Evolutionary conservation across 805 yeast species (phyloP), one percentile per base, ranked within the genome.

Genomic region (Brettanomyces sp.): DNA sequence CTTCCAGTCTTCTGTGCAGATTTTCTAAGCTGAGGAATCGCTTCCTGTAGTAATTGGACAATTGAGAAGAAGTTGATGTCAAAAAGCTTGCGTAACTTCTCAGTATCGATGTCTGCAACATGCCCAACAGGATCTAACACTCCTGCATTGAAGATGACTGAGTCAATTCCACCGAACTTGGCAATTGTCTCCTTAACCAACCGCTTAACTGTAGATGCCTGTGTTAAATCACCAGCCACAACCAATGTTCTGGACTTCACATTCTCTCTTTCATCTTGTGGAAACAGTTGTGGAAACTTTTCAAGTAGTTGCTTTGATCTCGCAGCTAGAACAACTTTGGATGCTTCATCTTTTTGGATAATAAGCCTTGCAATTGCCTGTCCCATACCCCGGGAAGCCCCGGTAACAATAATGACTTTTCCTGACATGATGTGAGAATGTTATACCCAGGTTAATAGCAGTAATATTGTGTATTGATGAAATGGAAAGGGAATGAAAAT

Each of bases 341-440:
- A 35, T 1, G 58, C 51, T 0, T 66, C 53, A 3, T 64, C 55
- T 3, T 56, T 47, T 3, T 61, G 41, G 1, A 89, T 64, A 18
- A 77, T 63, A 13, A 67, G 56, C 36, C 74, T 72, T 3, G 82
- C 87, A 52, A 84, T 79, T 1, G 89, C 74, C n/a, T 72, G 75
- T 3, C 99, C 99, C 56, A 91, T 82, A 4, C 97, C 95, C 59
- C 76, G 73, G 2, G 87, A 80, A 5, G 79, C 82, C 35, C 87
- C 85, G 0, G 85, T 80, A 1, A 80, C 72, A 12, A 74, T 57
- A 9, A 72, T 69, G 32, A 60, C 57, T 59, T 28, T 28, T 28
- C 32, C 32, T 28, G 52, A 42, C 43, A 41, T 41, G 23, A 28
- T 11, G 2, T 2, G 7, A 28, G 11, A 7, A 9, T 28, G 32